Base-by-base conservation (phyloP, 345 rosid species). In the Eucalyptus guilfoylei region DNA sequence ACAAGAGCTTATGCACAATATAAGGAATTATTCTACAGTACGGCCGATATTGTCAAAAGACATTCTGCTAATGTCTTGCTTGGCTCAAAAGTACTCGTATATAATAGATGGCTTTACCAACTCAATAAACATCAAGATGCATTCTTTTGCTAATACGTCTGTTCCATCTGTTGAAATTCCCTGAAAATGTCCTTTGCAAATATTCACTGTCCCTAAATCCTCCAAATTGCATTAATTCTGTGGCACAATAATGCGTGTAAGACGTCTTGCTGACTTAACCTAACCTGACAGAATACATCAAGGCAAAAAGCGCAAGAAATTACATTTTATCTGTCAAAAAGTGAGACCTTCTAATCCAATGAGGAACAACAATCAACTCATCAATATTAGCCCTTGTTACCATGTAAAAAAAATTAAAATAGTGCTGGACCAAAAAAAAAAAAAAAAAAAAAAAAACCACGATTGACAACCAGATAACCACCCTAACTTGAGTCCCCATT, bases 151-250 rank as follows among this genome's bases (percentile, higher is more conserved):
- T 49, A 5, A 49, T 14, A 2, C 0, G 3, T 49, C 0, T 49
- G 0, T 6, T 49, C 52, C 52, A 15, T 49, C 88, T 93, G 96
- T 85, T 94, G 94, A 91, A 96, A 96, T 89, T 96, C 99, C 92
- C 91, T 92, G 94, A 92, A 89, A 96, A 90, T 88, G 96, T 95
- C 92, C 97, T 94, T 80, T 45, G 93, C 50, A 95, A 92, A 93
- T 91, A 93, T 32, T 92, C 92, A 90, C 85, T 89, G 81, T 95
- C 96, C 28, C 91, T 49, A 91, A 96, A 94, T 86, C 95, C 95
- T 49, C 97, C 95, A 92, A 89, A 58, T 23, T 89, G 87, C 8
- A 52, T 10, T 60, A 80, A 52, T 76, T 89, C n/a, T 32, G 44
- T 47, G 60, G 62, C 64, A 58, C 0, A 26, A 58, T 11, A 58